Evolutionary conservation across 1,284 basidiomycete genomes (phyloP).

Genomic region (Irpex sp.): DNA sequence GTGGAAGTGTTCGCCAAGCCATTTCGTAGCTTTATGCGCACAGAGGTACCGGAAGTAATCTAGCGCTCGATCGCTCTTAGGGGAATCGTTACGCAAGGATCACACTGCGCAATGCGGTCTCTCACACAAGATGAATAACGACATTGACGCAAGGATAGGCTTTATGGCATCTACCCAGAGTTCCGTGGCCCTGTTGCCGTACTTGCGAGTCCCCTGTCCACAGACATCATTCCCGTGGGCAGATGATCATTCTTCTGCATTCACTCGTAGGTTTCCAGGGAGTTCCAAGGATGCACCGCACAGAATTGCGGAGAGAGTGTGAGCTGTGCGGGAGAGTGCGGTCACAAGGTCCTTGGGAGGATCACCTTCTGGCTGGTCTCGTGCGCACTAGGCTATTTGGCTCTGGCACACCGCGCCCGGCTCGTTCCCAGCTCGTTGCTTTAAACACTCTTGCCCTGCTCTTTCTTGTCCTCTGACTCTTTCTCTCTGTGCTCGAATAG

Average conservation of each 20-base stretch:
- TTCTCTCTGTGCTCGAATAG: not conserved
- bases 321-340: not conserved
- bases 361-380: not conserved
- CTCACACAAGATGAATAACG: not conserved
- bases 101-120: not conserved
- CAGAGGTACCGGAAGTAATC: too few relatives aligned
- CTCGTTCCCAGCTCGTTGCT: not conserved
- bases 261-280: not conserved
- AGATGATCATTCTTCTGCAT: not conserved
- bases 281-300: too few relatives aligned
- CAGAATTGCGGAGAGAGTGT: not conserved
- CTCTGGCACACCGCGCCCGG: not conserved
- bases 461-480: not conserved
- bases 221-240: not conserved
- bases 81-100: not conserved
- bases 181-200: not conserved
- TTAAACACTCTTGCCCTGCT: not conserved
- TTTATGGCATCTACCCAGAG: not conserved
- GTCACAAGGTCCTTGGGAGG: not conserved
- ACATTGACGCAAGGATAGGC: not conserved
- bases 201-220: not conserved
- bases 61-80: not conserved
- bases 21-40: too few relatives aligned
- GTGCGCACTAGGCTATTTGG: not conserved
- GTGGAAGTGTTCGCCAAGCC: too few relatives aligned